Conservation (phyloP, 1,139 yeast genomes). For the Tardiomyces digboiensis region DNA sequence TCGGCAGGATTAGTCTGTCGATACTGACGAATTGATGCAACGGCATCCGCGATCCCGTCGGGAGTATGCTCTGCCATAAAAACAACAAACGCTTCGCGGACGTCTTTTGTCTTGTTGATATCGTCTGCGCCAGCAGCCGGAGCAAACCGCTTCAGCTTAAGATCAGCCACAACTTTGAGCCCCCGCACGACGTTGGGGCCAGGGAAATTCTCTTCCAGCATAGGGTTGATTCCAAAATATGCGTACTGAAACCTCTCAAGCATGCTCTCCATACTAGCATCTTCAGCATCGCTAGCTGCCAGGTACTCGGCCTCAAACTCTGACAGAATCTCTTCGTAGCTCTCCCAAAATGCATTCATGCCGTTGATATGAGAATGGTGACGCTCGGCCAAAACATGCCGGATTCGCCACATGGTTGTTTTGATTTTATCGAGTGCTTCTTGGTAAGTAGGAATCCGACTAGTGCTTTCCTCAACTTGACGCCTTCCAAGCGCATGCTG, state of each 20-base stretch:
- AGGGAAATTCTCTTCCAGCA: constrained; percentile 37
- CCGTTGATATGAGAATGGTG: constrained; percentile 63
- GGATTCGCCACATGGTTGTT: constrained; percentile 63
- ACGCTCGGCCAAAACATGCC: constrained; percentile 83
- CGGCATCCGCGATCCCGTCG: constrained; percentile 42
- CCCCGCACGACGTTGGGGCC: constrained; percentile 63
- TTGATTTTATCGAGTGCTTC: constrained; percentile 36
- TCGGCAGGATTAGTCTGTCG: background rate
- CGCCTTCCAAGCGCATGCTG: constrained; percentile 26
- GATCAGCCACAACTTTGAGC: constrained; percentile 51
- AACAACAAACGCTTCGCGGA: constrained; percentile 41
- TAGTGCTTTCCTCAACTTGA: constrained; percentile 23
- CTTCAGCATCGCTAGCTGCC: constrained; percentile 46
- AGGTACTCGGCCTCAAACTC: constrained; percentile 54
- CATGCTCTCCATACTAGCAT: constrained; percentile 53
- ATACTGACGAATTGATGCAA: constrained; percentile 39
- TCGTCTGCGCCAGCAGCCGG: constrained; percentile 15
- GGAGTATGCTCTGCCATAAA: constrained; percentile 39
- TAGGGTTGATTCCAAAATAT: constrained; percentile 64
- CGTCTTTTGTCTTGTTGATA: constrained; percentile 26
- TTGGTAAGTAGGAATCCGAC: constrained; percentile 23
- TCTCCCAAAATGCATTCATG: constrained; percentile 35
- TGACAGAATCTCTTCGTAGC: constrained; percentile 39
- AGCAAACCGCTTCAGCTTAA: constrained; percentile 46
- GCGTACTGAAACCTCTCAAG: constrained; percentile 74